phyloP scores from a whole-genome alignment of 2,329 filamentous ascomycete species.

The Sporothrix dimorphospora region DNA sequence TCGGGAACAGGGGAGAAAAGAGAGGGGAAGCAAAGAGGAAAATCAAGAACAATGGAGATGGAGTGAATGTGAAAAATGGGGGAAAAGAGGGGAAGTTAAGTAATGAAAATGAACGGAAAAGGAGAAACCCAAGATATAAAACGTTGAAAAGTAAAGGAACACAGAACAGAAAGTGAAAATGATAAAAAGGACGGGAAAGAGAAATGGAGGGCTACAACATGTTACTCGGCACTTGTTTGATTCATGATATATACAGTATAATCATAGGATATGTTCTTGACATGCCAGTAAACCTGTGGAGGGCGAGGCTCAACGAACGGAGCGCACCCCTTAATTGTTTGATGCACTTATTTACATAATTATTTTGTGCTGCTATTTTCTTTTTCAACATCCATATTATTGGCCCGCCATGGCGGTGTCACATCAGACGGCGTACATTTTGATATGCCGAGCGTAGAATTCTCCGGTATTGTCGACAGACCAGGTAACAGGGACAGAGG shows the following conservation, averaged over 20 bases:
- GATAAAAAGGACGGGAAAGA: not conserved
- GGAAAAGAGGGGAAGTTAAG: not conserved
- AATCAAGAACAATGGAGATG: not conserved
- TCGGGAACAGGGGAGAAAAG: not conserved
- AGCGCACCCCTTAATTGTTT: not conserved
- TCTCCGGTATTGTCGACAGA: not conserved
- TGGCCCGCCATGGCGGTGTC: not conserved
- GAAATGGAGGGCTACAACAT: too few species aligned
- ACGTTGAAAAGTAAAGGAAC: not conserved
- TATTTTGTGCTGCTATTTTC: not conserved
- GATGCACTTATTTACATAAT: not conserved
- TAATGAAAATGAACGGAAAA: not conserved
- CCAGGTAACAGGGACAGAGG: not conserved
- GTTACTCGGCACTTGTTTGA: too few species aligned
- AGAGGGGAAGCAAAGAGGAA: not conserved
- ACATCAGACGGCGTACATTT: not conserved
- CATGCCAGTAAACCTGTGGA: not conserved
- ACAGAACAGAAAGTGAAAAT: not conserved
- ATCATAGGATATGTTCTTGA: too few species aligned
- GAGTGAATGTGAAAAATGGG: not conserved
- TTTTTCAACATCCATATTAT: not conserved
- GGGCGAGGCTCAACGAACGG: not conserved
- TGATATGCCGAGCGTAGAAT: not conserved
- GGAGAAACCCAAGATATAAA: not conserved
- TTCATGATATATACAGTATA: too few species aligned